Evolutionary conservation across 441 rosid species (phyloP), one percentile per base, ranked within the genome.

Genomic region (Jatropha multifida): DNA sequence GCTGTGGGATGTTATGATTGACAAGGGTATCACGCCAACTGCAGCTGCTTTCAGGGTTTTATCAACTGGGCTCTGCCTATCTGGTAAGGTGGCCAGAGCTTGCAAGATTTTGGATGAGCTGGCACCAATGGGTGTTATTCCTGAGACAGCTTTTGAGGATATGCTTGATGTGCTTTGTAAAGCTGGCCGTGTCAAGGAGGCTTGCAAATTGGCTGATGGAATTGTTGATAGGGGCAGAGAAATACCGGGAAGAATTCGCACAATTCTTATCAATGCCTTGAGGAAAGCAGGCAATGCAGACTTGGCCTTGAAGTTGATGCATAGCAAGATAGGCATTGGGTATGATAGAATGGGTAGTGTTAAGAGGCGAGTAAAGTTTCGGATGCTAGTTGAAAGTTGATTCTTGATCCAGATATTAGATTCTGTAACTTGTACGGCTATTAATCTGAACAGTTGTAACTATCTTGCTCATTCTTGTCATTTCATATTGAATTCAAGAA

Each of bases 141-240:
- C 86, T 5, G 97, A 94, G 82, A 89, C 90, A 42, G 97, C 96
- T 40, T 87, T 85, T 62, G 94, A 91, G 76, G 98, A 93, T 71
- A 93, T 94, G 99, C 83, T 94, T 15, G 78, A 82, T 52, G 85
- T 87, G 11, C 72, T 92, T 74, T 91, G 97, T 82, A 92, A 86
- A 87, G 92, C 91, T n/a, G 94, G 97, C 41, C 85, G 95, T 60
- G 69, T 94, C 23, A 94, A 85, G 81, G 97, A 91, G 75, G 96
- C 98, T 41, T 93, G 99, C 78, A 93, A 85, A 78, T 79, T 94
- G 80, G 99, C 96, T 17, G 98, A 94, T 85, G 97, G 99, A 74
- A 83, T 93, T 52, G 91, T 87, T 23, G 96, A 89, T 74, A 86
- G 94, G 83, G 99, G 94, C 56, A 86, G 99, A 80, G 99, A 94